Conservation (phyloP, 768 basidiomycete species). For the Boletus subcaerulescens region DNA sequence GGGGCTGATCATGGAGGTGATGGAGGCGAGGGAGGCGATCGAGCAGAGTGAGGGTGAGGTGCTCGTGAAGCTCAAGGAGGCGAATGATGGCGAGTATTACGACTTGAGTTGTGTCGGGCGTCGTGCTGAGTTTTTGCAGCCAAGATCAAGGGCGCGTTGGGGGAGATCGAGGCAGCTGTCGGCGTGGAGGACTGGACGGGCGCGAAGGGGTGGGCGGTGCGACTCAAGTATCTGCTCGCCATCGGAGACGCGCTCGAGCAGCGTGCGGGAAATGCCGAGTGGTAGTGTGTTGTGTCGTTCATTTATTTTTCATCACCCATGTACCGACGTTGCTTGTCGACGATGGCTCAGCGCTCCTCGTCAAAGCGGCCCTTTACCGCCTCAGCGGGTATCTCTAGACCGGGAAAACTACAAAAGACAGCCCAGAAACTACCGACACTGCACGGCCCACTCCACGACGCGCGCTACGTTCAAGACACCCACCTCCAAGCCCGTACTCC, state of each 20-base stretch:
- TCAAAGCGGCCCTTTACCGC: constrained; percentile 13
- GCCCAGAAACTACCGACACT: neutral
- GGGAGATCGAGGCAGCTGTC: constrained; percentile 49
- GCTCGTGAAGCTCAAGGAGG: constrained; percentile 48
- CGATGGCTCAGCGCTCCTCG: constrained; percentile 4
- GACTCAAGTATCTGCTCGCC: constrained; percentile 70
- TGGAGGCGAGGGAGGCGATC: constrained; percentile 76
- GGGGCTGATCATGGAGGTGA: constrained; percentile 68
- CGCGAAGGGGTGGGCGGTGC: constrained; percentile 58
- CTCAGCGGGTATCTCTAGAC: constrained; percentile 1
- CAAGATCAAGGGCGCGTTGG: constrained; percentile 46
- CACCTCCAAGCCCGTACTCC: constrained; percentile 11
- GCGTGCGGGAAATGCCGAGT: constrained; percentile 24
- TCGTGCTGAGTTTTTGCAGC: constrained; percentile 35
- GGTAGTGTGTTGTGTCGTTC: neutral
- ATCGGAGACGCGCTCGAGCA: constrained; percentile 40
- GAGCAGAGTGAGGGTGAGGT: constrained; percentile 52
- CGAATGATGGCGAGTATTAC: constrained; percentile 52
- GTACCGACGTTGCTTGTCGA: neutral
- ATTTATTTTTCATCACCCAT: neutral
- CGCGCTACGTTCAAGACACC: constrained; percentile 29
- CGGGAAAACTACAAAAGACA: constrained; percentile 15
- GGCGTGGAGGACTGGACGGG: constrained; percentile 50
- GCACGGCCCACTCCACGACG: constrained; percentile 37
- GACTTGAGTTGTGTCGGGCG: neutral